Base-by-base conservation (phyloP, 345 rosid genomes). In the Citrus mangshanensis region DNA sequence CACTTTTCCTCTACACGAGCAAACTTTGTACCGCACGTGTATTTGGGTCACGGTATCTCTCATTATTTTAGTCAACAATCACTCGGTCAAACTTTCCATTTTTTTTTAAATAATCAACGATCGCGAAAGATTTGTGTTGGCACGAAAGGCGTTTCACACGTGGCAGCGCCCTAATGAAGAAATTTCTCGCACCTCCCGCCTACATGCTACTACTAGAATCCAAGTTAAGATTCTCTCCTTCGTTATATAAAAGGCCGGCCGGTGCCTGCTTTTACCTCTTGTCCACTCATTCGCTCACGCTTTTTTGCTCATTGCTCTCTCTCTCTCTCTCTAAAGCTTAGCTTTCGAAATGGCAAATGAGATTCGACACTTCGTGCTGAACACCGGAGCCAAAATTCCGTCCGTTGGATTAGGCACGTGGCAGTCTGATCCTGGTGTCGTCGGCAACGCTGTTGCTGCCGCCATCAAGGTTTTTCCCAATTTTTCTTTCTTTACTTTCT, bases 351-450 rank as follows among this genome's bases (percentile, higher is more conserved):
- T 89, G 89, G 85, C 82, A 37, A 76, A 77, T 46, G 75, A 72
- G n/a, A 76, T 81, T 35, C 68, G 49, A 64, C 81, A 19, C 62
- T 89, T 86, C 67, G 77, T 83, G 59, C 78, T 89, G 81, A 86
- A 88, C 74, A 86, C 91, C 14, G 92, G 92, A 40, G 87, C 87
- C 18, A 88, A 86, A 55, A 89, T 89, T 59, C 89, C 92, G 24
- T 83, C 80, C 24, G 84, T 89, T 3, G 90, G 89, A 16, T 80
- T 86, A 28, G 92, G 91, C 21, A 89, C 90, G 14, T 83, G 89
- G 88, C 84, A 85, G 63, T 81, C 89, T 37, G 84, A 74, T 28
- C 84, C 88, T 65, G 86, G 84, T 78, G 74, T 83, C 66, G 88
- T 85, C 65, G 86, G 88, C 51, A 76, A 79, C 21, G 89, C 91